phyloP scores from a whole-genome alignment of 805 yeast genomes.

The Cyberlindnera euphorbiae region DNA sequence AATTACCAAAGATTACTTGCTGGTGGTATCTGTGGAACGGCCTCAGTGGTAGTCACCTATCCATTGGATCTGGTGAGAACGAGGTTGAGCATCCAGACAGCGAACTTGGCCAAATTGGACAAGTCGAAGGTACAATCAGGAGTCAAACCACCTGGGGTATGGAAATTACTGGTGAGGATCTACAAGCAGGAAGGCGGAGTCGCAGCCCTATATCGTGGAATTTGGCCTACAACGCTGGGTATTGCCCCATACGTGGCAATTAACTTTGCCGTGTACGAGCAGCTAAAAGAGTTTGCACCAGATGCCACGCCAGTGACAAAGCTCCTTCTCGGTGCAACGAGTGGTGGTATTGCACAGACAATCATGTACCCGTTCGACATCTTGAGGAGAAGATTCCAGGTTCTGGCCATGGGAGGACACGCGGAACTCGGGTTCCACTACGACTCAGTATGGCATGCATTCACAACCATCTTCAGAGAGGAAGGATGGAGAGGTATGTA shows the following conservation, averaged over 20 bases:
- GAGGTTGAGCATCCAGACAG: constrained; percentile 84
- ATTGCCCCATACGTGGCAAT: constrained; percentile 96
- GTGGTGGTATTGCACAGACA: constrained; percentile 89
- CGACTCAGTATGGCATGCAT: constrained; percentile 69
- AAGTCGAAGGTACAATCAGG: constrained; percentile 35
- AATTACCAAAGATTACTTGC: constrained; percentile 60
- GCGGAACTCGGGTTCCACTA: constrained; percentile 76
- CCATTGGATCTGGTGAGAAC: constrained; percentile 92
- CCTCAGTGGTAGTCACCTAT: constrained; percentile 78
- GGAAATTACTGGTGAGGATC: constrained; percentile 50
- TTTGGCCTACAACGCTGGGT: constrained; percentile 86
- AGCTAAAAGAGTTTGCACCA: constrained; percentile 51
- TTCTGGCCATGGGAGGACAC: constrained; percentile 68
- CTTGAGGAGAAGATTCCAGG: constrained; percentile 86
- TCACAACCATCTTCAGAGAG: constrained; percentile 56
- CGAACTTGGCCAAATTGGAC: constrained; percentile 44
- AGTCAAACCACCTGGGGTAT: constrained; percentile 66
- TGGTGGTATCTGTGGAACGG: constrained; percentile 79
- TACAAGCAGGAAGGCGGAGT: constrained; percentile 80
- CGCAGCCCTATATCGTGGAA: constrained; percentile 73
- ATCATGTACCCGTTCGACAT: constrained; percentile 89
- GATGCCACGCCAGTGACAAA: constrained; percentile 45
- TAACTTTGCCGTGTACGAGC: constrained; percentile 87
- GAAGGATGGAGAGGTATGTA: constrained; percentile 77
- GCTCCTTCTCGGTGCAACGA: constrained; percentile 72